Evolutionary conservation across 139 green algal genomes (phyloP), one percentile per base, ranked within the genome.

Genomic region (Closterium sp.): DNA sequence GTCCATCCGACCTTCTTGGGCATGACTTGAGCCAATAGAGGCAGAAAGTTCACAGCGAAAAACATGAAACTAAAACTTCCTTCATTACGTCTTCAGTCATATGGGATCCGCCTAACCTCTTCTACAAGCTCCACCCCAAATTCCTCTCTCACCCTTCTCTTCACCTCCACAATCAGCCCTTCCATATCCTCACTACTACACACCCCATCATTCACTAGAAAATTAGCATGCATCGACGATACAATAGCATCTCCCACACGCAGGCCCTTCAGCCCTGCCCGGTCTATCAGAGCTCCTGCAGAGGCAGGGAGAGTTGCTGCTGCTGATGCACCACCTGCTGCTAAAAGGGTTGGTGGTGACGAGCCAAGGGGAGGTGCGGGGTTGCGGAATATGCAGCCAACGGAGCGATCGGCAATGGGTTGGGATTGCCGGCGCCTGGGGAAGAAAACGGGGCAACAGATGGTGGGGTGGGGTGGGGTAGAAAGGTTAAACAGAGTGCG

Each of bases 181-280:
- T 35, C 31, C 87, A 95, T 94, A 83, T 95, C 94, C 12, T 35
- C 30, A 33, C 84, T 33, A 28, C 10, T 95, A 4, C 34, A 90
- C 4, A 31, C 87, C 25, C 81, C 89, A 87, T 9, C 69, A 87
- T 94, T 95, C 1, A 96, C 85, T 0, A 96, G 92, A 88, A 95
- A 96, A 88, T 96, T 96, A 30, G 93, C 94, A 87, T 96, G 94
- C 33, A 92, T 87, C 0, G 94, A 36, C 19, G 94, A 96, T 7
- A 96, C 94, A 23, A 23, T 6, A 8, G 94, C 94, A n/a, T 64
- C 91, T 7, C 94, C 94, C 16, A 96, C 89, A n/a, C 23, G 31
- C 30, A 86, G 12, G 10, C 94, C 94, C 43, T 96, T 96, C 7
- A 96, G 28, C 21, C 94, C 94, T 25, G 35, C 28, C 33, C 90